These are phyloP conservation scores for Coemansia sp. DNA, from an alignment of 192 early-diverging fungal species.

Conservation along the genomic window DNA sequence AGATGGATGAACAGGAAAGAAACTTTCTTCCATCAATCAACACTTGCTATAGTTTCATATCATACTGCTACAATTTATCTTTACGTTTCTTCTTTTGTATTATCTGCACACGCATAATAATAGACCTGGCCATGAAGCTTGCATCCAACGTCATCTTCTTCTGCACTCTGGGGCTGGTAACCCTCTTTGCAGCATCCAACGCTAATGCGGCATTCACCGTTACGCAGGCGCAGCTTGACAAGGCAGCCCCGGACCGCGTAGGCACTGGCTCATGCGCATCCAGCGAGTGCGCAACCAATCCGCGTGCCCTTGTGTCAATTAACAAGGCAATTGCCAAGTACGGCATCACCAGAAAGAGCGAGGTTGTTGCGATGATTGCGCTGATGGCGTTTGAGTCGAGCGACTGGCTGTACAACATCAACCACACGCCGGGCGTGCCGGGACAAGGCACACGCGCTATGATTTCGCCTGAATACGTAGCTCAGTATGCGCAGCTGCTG, in stretches of 20 bases:
- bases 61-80: not conserved
- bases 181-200: not conserved
- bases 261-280: slow-evolving; percentile 18
- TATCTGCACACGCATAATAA: not conserved
- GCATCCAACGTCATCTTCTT: not conserved
- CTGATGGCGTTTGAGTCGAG: slow-evolving; percentile 50
- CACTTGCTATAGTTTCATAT: not conserved
- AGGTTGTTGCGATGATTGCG: slow-evolving; percentile 39
- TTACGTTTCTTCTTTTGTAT: not conserved
- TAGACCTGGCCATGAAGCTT: not conserved
- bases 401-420: slow-evolving; percentile 52
- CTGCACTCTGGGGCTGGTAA: not conserved
- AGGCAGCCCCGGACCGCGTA: slow-evolving; percentile 20
- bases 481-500: slow-evolving; percentile 35
- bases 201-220: slow-evolving; percentile 1
- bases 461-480: slow-evolving; percentile 51
- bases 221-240: slow-evolving; percentile 34
- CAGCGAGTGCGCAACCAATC: slow-evolving; percentile 35
- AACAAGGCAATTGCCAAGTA: slow-evolving; percentile 44
- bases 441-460: slow-evolving; percentile 52
- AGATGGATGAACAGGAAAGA: too few relatives aligned
- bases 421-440: slow-evolving; percentile 45
- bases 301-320: slow-evolving; percentile 26
- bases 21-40: too few relatives aligned
- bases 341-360: slow-evolving; percentile 30